Conservation (phyloP, 1,139 yeast genomes). For the Candida neerlandica region DNA sequence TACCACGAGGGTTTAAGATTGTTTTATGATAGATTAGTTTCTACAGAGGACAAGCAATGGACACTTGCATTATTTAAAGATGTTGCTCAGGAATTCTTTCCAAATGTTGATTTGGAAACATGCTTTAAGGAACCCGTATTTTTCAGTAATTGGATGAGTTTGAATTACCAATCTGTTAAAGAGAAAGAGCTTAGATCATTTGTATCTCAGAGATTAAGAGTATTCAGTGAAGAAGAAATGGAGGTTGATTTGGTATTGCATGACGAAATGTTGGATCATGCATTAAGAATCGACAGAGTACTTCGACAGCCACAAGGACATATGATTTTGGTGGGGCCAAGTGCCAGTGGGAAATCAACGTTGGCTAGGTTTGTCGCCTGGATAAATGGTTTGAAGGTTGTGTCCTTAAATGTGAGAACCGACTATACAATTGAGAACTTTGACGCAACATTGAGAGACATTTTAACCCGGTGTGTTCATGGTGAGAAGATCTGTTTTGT, state of each 20-base stretch:
- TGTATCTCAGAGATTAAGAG: slow-evolving; percentile 63
- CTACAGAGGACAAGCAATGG: slow-evolving; percentile 52
- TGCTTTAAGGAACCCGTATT: slow-evolving; percentile 55
- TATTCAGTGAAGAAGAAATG: slow-evolving; percentile 77
- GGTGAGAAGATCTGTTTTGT: slow-evolving; percentile 73
- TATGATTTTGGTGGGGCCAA: slow-evolving; percentile 81
- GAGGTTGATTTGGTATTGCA: slow-evolving; percentile 65
- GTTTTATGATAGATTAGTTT: slow-evolving; percentile 71
- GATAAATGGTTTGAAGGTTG: slow-evolving; percentile 76
- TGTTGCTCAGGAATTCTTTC: slow-evolving; percentile 46
- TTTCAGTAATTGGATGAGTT: slow-evolving; percentile 75
- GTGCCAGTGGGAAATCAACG: slow-evolving; percentile 82
- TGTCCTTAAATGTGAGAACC: slow-evolving; percentile 60
- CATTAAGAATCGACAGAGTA: slow-evolving; percentile 79
- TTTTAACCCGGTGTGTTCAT: slow-evolving; percentile 48
- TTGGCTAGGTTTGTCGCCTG: slow-evolving; percentile 83
- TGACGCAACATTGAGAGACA: slow-evolving; percentile 60
- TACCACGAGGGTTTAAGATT: slow-evolving; percentile 80
- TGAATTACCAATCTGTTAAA: slow-evolving; percentile 60
- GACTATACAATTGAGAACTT: slow-evolving; percentile 64
- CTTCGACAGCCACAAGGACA: slow-evolving; percentile 89
- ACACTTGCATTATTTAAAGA: slow-evolving; percentile 47
- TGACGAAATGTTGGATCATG: slow-evolving; percentile 74
- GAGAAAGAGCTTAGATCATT: slow-evolving; percentile 53
- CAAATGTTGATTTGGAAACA: slow-evolving; percentile 39